These are phyloP conservation scores for Amesomyces nigricolor DNA, from an alignment of 2,329 filamentous ascomycete genomes.

Conservation along the genomic window DNA sequence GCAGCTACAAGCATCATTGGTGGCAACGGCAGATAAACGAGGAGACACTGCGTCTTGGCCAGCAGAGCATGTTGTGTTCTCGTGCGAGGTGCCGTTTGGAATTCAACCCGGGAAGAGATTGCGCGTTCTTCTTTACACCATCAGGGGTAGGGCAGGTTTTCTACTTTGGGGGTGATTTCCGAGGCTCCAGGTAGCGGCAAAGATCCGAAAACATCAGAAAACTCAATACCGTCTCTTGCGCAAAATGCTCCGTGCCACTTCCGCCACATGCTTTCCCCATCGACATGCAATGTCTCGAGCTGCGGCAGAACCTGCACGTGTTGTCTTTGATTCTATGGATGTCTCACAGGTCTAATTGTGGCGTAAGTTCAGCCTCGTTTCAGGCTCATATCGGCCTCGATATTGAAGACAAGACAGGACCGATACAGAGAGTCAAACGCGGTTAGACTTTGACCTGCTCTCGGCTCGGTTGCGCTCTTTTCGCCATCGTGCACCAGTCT, in stretches of 20 bases:
- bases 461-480: too few species aligned
- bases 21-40: constrained; percentile 16
- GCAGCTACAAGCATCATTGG: constrained; percentile 9
- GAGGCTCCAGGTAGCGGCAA: not conserved
- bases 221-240: not conserved
- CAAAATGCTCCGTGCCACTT: not conserved
- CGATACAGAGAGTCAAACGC: not conserved
- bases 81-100: constrained; percentile 1
- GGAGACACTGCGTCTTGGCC: constrained; percentile 25
- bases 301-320: constrained; percentile 19
- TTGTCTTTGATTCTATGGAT: constrained; percentile 17
- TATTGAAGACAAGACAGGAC: constrained; percentile 20
- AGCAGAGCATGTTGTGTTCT: constrained; percentile 19
- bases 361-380: constrained; percentile 11
- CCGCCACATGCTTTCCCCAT: not conserved
- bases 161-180: not conserved
- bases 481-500: too few species aligned
- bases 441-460: too few species aligned
- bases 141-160: not conserved
- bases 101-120: constrained; percentile 2
- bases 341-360: not conserved
- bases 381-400: not conserved
- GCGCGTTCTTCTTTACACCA: not conserved
- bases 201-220: not conserved
- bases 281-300: constrained; percentile 16